Evolutionary conservation across 1,284 basidiomycete species (phyloP).

Genomic region (Pseudozyma hubeiensis): DNA sequence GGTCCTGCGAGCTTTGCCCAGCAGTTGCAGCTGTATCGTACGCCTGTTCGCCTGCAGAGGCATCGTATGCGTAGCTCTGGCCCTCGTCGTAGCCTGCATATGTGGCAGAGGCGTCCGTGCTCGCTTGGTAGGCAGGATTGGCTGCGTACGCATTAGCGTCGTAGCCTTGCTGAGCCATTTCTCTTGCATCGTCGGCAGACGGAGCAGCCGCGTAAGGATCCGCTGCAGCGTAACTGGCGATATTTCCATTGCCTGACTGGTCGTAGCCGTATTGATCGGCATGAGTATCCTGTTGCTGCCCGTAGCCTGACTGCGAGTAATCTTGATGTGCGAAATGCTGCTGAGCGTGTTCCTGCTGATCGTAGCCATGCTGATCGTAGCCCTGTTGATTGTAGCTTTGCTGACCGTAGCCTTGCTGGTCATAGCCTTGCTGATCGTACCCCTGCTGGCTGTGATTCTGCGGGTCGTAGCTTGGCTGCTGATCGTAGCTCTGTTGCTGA

Average conservation of each 20-base stretch:
- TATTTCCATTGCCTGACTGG: constrained; percentile 11
- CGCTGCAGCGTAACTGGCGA: constrained; percentile 11
- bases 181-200: not conserved
- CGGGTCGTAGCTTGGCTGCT: constrained; percentile 20
- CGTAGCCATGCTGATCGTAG: constrained; percentile 19
- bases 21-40: constrained; percentile 16
- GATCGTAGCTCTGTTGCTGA: constrained; percentile 17
- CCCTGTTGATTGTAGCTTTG: constrained; percentile 20
- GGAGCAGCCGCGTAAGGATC: constrained; percentile 28
- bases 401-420: constrained; percentile 26
- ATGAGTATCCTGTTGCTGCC: constrained; percentile 17
- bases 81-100: constrained; percentile 17
- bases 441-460: not conserved
- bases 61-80: constrained; percentile 19
- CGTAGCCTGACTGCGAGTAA: constrained; percentile 8
- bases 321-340: constrained; percentile 10
- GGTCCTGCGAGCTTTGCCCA: constrained; percentile 8
- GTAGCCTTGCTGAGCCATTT: constrained; percentile 15
- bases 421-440: constrained; percentile 20
- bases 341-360: constrained; percentile 20
- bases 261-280: constrained; percentile 18
- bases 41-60: constrained; percentile 5
- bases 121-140: constrained; percentile 9
- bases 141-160: constrained; percentile 20
- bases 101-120: constrained; percentile 8